Evolutionary conservation across 2,329 filamentous ascomycete genomes (phyloP).

Genomic region (Lomentospora prolificans): DNA sequence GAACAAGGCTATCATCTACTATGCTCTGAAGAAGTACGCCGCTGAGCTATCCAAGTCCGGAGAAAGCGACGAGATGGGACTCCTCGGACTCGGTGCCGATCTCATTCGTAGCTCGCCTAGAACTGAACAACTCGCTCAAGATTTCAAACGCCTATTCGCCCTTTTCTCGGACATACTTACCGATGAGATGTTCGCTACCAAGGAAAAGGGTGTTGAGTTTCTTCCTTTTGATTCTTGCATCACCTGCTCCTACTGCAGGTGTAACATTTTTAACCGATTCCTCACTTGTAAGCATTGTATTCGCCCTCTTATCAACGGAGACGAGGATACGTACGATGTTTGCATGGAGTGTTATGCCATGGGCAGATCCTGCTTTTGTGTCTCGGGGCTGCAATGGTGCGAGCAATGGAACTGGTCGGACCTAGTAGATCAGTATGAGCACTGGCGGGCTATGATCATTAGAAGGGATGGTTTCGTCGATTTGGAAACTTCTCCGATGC

Average conservation of each 20-base stretch:
- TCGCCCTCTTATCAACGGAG: constrained; percentile 52
- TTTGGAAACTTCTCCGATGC: constrained; percentile 54
- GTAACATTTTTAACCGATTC: constrained; percentile 96
- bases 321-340: constrained; percentile 82
- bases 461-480: constrained; percentile 60
- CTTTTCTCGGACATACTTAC: constrained; percentile 72
- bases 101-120: constrained; percentile 29
- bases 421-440: constrained; percentile 66
- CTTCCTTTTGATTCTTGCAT: constrained; percentile 82
- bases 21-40: constrained; percentile 71
- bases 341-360: constrained; percentile 99
- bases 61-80: constrained; percentile 38
- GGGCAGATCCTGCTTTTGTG: constrained; percentile 84
- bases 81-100: constrained; percentile 38
- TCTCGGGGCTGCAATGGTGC: constrained; percentile 79
- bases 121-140: constrained; percentile 62
- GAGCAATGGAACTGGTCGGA: constrained; percentile 87
- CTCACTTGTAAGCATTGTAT: constrained; percentile 83
- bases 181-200: constrained; percentile 73
- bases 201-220: constrained; percentile 63
- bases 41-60: constrained; percentile 37
- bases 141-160: constrained; percentile 72
- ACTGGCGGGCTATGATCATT: constrained; percentile 72
- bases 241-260: constrained; percentile 89
- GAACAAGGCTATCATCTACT: constrained; percentile 93